phyloP scores from a whole-genome alignment of 1,284 basidiomycete genomes.

The Fomitopsis palustris region DNA sequence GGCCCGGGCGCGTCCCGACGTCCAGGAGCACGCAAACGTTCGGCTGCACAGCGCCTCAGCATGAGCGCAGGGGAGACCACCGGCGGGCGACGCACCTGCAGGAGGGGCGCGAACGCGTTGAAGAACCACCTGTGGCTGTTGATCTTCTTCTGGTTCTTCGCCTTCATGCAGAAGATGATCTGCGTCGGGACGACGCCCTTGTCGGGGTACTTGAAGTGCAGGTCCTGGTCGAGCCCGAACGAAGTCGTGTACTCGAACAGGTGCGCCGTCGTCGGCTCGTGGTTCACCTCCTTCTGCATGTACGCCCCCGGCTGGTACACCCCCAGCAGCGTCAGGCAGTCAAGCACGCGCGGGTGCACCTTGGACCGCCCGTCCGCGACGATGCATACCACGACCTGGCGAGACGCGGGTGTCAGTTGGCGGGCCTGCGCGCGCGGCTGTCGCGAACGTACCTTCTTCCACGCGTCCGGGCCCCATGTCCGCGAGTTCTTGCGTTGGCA shows the following conservation, averaged over 20 bases:
- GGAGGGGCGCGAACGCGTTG: constrained; percentile 78
- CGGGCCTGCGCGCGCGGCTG: background rate
- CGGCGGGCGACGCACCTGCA: constrained; percentile 53
- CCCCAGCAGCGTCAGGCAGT: constrained; percentile 82
- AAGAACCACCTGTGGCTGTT: constrained; percentile 97
- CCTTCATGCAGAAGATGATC: constrained; percentile 92
- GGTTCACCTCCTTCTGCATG: constrained; percentile 90
- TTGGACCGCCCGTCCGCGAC: constrained; percentile 93
- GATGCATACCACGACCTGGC: constrained; percentile 90
- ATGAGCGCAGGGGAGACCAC: constrained; percentile 12
- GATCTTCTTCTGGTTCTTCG: constrained; percentile 95
- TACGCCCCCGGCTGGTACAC: constrained; percentile 77
- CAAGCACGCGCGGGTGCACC: constrained; percentile 90
- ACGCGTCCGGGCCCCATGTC: constrained; percentile 95
- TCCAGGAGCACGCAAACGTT: constrained; percentile 90
- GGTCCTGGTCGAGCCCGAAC: constrained; percentile 83
- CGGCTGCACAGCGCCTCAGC: constrained; percentile 44
- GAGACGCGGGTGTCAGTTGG: background rate
- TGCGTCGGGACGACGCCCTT: constrained; percentile 94
- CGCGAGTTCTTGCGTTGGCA: constrained; percentile 92
- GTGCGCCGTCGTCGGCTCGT: constrained; percentile 88
- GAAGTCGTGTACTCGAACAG: constrained; percentile 95
- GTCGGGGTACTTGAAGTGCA: constrained; percentile 94
- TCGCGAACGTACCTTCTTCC: constrained; percentile 79
- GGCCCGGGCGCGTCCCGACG: constrained; percentile 87